Evolutionary conservation across 1,139 yeast species (phyloP).

Genomic region (Blastobotrys illinoisensis): DNA sequence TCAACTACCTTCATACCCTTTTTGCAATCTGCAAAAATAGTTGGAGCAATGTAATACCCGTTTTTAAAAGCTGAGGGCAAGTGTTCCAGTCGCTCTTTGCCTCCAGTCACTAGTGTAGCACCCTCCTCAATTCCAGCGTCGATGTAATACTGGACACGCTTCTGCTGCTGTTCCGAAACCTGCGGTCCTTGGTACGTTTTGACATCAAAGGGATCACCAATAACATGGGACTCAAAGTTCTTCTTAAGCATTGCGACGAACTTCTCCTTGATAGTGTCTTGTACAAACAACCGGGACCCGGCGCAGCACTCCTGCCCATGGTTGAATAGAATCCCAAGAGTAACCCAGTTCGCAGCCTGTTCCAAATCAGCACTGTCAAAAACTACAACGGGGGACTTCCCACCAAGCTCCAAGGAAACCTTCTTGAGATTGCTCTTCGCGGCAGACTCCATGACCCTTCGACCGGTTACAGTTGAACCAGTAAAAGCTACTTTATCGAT

Average conservation of each 20-base stretch:
- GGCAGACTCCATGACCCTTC: constrained; percentile 62
- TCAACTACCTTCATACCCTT: constrained; percentile 60
- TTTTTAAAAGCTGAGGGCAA: constrained; percentile 44
- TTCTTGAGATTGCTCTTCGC: constrained; percentile 44
- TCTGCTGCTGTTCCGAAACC: constrained; percentile 59
- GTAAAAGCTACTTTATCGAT: constrained; percentile 77
- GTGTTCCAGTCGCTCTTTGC: constrained; percentile 17
- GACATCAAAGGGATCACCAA: constrained; percentile 38
- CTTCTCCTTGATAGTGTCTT: constrained; percentile 68
- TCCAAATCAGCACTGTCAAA: constrained; percentile 68
- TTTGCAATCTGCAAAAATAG: constrained; percentile 66
- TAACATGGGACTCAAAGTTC: constrained; percentile 32
- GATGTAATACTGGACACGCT: constrained; percentile 58
- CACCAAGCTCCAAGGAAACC: constrained; percentile 81
- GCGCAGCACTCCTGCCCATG: constrained; percentile 90
- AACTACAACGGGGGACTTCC: constrained; percentile 77
- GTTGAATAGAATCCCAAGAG: constrained; percentile 66
- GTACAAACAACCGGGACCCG: constrained; percentile 75
- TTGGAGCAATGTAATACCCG: constrained; percentile 77
- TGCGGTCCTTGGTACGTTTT: constrained; percentile 65
- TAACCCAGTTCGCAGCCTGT: constrained; percentile 55
- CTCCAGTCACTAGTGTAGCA: constrained; percentile 56
- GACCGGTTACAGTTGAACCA: constrained; percentile 77
- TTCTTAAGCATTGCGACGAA: constrained; percentile 50
- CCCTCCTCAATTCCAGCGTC: constrained; percentile 63